Evolutionary conservation across 1,284 basidiomycete genomes (phyloP).

Genomic region (Hemileia vastatrix): DNA sequence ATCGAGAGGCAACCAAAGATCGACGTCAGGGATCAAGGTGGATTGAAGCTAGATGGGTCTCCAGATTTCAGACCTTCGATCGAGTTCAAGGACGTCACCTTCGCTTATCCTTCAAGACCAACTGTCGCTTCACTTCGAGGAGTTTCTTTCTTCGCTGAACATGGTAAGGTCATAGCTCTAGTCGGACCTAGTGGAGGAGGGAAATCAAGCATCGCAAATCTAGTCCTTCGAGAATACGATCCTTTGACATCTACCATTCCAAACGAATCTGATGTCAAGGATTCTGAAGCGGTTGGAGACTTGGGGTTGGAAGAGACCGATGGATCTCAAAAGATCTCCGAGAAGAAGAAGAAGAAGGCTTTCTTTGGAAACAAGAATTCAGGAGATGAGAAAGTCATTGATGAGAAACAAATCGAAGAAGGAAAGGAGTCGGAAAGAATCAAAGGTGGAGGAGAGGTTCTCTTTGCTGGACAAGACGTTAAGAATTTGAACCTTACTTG

Average conservation of each 20-base stretch:
- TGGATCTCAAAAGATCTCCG: not conserved
- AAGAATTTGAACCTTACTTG: conserved; percentile 67
- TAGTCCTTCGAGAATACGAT: conserved; percentile 86
- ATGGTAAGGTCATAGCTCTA: conserved; percentile 79
- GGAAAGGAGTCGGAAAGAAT: conserved; percentile 49
- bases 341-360: not conserved
- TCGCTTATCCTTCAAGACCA: conserved; percentile 75
- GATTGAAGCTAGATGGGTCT: conserved; percentile 23
- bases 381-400: conserved; percentile 4
- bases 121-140: conserved; percentile 67
- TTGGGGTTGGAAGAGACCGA: not conserved
- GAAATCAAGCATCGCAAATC: conserved; percentile 41
- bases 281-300: not conserved
- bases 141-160: conserved; percentile 63
- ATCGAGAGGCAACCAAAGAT: conserved; percentile 40
- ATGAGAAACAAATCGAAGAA: conserved; percentile 42
- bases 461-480: conserved; percentile 58
- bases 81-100: conserved; percentile 66
- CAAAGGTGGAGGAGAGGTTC: conserved; percentile 48
- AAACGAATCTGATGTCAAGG: not conserved
- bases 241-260: conserved; percentile 48
- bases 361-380: conserved; percentile 1
- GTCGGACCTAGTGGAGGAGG: conserved; percentile 47
- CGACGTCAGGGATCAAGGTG: conserved; percentile 33
- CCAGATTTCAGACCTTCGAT: conserved; percentile 43